Conservation (phyloP, 2,329 filamentous ascomycete species). For the Xylariaceae sp. region DNA sequence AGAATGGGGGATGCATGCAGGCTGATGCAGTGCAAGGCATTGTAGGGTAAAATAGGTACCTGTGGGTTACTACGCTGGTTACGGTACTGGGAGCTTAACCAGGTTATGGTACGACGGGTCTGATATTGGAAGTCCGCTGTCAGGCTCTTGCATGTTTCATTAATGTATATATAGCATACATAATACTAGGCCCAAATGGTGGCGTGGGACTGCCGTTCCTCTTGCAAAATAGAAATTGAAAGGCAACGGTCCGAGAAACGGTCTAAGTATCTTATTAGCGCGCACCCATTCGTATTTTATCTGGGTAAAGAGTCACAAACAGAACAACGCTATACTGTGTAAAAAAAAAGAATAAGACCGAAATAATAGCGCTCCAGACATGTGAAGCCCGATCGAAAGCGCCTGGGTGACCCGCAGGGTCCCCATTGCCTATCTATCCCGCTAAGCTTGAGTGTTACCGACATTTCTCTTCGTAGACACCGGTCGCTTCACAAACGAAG, state of each 20-base stretch:
- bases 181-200: constrained; percentile 15
- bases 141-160: constrained; percentile 14
- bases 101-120: constrained; percentile 19
- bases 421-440: neutral
- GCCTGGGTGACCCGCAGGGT: neutral
- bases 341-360: neutral
- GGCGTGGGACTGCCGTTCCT: too few relatives aligned
- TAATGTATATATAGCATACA: constrained; percentile 4
- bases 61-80: constrained; percentile 22
- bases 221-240: too few relatives aligned
- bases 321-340: neutral
- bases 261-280: too few relatives aligned
- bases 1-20: constrained; percentile 29
- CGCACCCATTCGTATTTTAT: too few relatives aligned
- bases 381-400: neutral
- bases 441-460: constrained; percentile 14
- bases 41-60: constrained; percentile 10
- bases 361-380: neutral
- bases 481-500: too few relatives aligned
- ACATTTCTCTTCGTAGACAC: constrained; percentile 2
- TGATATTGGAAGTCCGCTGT: constrained; percentile 18
- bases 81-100: constrained; percentile 20
- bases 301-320: neutral
- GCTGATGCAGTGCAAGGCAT: constrained; percentile 25
- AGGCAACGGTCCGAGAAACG: too few relatives aligned